Evolutionary conservation across 2,329 filamentous ascomycete genomes (phyloP).

Genomic region (Xylaria sp.): DNA sequence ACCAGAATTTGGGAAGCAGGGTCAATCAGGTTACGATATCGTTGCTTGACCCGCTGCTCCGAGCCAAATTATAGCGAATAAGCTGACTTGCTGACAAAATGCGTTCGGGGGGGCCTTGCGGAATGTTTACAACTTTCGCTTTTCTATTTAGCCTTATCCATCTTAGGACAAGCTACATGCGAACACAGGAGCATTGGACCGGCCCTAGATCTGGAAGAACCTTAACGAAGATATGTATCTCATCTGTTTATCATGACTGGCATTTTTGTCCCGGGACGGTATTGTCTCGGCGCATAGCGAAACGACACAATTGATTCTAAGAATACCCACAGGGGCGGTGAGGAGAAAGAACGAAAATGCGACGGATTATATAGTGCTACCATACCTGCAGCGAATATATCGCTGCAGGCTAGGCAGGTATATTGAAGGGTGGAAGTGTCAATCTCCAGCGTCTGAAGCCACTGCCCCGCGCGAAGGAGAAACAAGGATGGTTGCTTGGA

Average conservation of each 20-base stretch:
- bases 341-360: conserved; percentile 25
- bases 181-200: conserved; percentile 8
- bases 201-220: conserved; percentile 6
- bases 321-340: conserved; percentile 34
- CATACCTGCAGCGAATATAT: conserved; percentile 19
- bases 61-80: conserved; percentile 14
- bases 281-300: conserved; percentile 33
- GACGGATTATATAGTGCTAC: conserved; percentile 22
- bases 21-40: not conserved
- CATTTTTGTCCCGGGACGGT: conserved; percentile 23
- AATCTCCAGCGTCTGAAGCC: not conserved
- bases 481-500: not conserved
- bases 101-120: conserved; percentile 14
- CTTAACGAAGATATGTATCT: conserved; percentile 34
- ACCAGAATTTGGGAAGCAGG: not conserved
- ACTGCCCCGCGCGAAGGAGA: not conserved
- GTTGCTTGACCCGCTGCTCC: not conserved
- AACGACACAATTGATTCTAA: conserved; percentile 29
- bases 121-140: conserved; percentile 14
- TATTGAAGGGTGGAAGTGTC: conserved; percentile 8
- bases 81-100: conserved; percentile 26
- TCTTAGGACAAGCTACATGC: not conserved
- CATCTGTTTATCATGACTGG: conserved; percentile 24
- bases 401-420: conserved; percentile 17
- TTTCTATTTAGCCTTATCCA: conserved; percentile 19